Evolutionary conservation across 2,329 filamentous ascomycete genomes (phyloP).

Genomic region (Tolypocladium album): DNA sequence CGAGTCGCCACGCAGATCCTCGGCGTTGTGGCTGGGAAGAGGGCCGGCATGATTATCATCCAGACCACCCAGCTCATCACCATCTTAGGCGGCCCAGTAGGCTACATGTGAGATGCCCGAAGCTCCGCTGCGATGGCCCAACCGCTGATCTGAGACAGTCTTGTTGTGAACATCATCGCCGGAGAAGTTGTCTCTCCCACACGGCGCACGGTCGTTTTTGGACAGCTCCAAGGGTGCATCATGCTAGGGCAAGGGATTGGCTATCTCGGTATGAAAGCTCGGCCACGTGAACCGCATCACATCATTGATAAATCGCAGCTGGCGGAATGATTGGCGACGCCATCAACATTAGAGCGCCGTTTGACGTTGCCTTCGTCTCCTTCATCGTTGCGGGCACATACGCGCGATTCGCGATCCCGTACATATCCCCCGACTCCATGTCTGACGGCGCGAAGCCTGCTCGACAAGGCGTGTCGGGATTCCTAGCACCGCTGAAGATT

Average conservation of each 20-base stretch:
- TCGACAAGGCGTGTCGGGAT: conserved; percentile 31
- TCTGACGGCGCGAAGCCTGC: conserved; percentile 17
- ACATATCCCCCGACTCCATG: conserved; percentile 35
- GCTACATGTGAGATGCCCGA: conserved; percentile 41
- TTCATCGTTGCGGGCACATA: conserved; percentile 37
- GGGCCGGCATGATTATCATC: conserved; percentile 54
- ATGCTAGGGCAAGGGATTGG: conserved; percentile 58
- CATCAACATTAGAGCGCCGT: conserved; percentile 53
- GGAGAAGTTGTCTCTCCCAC: conserved; percentile 51
- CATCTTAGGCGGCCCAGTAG: conserved; percentile 55
- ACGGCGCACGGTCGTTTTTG: conserved; percentile 53
- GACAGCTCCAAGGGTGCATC: conserved; percentile 53
- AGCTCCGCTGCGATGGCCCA: no score
- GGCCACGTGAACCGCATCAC: neutral
- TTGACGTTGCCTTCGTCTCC: conserved; percentile 49
- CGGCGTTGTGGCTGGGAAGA: conserved; percentile 51
- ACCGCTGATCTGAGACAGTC: conserved; percentile 13
- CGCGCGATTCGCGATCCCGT: conserved; percentile 30
- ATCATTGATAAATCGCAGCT: conserved; percentile 18
- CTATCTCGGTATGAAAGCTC: conserved; percentile 37
- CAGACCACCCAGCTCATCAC: conserved; percentile 59
- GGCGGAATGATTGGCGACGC: conserved; percentile 55
- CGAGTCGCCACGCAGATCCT: conserved; percentile 53
- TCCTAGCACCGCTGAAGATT: conserved; percentile 54
- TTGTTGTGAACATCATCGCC: conserved; percentile 58